Evolutionary conservation across 225 moss, liverwort and hornwort species (phyloP).

Genomic region (Sphagnum tenellum): DNA sequence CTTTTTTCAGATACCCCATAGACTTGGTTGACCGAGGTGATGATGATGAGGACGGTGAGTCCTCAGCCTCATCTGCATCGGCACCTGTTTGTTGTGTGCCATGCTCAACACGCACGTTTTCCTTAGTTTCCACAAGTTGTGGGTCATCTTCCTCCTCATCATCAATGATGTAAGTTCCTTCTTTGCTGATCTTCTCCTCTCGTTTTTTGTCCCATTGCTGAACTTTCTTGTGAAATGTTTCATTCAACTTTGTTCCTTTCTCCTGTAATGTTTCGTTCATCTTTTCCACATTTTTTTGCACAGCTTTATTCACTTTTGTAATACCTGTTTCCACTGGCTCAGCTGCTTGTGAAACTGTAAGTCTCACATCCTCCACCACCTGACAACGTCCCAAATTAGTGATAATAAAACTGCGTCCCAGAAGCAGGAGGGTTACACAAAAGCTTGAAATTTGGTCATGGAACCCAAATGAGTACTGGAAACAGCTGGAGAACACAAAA

Average conservation of each 20-base stretch:
- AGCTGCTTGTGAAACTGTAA: slow-evolving; percentile 70
- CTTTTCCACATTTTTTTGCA: slow-evolving; percentile 36
- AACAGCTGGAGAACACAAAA: no score
- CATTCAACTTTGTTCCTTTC: slow-evolving; percentile 35
- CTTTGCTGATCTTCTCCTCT: slow-evolving; percentile 21
- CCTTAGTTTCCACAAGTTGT: no score
- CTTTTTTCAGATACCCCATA: no score
- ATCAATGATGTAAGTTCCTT: slow-evolving; percentile 25
- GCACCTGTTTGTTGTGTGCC: no score
- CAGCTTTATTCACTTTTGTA: slow-evolving; percentile 40
- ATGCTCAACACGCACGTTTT: no score
- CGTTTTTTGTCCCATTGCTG: slow-evolving; percentile 36
- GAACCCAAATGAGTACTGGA: no score
- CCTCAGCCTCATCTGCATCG: no score
- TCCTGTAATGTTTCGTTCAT: slow-evolving; percentile 36
- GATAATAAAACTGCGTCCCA: no score
- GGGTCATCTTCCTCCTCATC: slow-evolving; percentile 16
- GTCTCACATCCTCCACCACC: slow-evolving; percentile 64
- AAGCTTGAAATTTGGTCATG: no score
- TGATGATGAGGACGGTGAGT: no score
- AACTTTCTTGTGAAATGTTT: slow-evolving; percentile 38
- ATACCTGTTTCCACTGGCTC: slow-evolving; percentile 63
- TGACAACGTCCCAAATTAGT: slow-evolving; percentile 12
- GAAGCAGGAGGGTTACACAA: no score
- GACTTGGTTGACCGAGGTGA: no score